Conservation (phyloP, 148 eudicot genomes). For the Fagopyrum homotropicum region DNA sequence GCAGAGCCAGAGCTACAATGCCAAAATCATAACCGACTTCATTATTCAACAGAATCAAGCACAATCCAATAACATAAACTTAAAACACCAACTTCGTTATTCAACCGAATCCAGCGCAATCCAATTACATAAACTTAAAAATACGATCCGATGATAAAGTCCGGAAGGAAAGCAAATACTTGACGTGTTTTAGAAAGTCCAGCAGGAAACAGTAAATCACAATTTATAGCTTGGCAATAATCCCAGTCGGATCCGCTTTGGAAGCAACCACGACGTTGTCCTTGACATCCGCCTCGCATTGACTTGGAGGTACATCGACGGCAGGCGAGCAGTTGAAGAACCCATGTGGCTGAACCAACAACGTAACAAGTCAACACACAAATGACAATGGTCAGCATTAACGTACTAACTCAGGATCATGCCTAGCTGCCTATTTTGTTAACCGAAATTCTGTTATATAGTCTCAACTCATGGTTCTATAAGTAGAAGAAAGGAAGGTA, state of each 20-base stretch:
- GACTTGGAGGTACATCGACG: slow-evolving; percentile 50
- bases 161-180: not conserved
- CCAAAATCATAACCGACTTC: not conserved
- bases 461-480: not conserved
- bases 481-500: not conserved
- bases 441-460: not conserved
- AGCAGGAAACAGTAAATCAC: not conserved
- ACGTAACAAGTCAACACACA: not conserved
- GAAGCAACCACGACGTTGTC: slow-evolving; percentile 33
- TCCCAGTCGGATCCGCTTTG: slow-evolving; percentile 30
- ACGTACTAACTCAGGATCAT: not conserved
- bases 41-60: not conserved
- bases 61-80: not conserved
- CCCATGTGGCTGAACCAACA: slow-evolving; percentile 43
- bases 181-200: not conserved
- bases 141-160: not conserved
- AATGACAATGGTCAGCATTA: not conserved
- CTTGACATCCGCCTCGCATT: slow-evolving; percentile 36
- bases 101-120: not conserved
- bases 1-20: no score
- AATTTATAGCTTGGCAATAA: slow-evolving; percentile 32
- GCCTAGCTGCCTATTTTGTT: not conserved
- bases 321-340: slow-evolving; percentile 70
- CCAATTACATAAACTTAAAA: not conserved
- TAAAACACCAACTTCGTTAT: not conserved